Percentiles rank a stretch among this genome's conserved stretches.
Conservation (phyloP, 345 rosid species). For the Gynandropsis gynandra region DNA sequence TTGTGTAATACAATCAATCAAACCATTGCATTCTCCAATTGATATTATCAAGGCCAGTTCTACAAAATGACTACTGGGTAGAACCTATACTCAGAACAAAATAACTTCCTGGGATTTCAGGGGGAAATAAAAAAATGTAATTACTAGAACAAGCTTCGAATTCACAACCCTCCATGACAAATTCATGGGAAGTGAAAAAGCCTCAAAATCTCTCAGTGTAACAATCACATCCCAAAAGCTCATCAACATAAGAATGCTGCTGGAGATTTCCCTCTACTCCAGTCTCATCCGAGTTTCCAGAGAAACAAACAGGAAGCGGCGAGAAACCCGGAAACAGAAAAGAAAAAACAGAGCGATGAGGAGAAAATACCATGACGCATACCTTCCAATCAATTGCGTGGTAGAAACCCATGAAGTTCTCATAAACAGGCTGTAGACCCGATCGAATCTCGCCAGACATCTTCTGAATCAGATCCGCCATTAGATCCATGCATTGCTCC, state of each 20-base stretch:
- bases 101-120: not conserved
- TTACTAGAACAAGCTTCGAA: not conserved
- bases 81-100: too few species aligned
- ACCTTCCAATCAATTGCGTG: constrained; percentile 98
- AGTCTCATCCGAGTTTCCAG: not conserved
- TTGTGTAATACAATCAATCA: too few species aligned
- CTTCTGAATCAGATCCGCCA: constrained; percentile 82
- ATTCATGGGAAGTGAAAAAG: not conserved
- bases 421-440: constrained; percentile 70
- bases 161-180: not conserved
- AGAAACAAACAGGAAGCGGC: not conserved
- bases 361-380: not conserved
- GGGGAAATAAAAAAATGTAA: not conserved
- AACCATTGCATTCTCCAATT: too few species aligned
- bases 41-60: too few species aligned
- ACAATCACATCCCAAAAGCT: too few species aligned
- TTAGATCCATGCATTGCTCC: constrained; percentile 68
- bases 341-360: not conserved
- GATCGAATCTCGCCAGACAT: constrained; percentile 73
- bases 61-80: too few species aligned
- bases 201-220: not conserved
- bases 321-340: not conserved
- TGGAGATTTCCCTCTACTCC: not conserved
- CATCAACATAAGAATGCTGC: too few species aligned
- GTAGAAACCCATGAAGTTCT: constrained; percentile 69